phyloP scores from a whole-genome alignment of 768 basidiomycete species.

The Russula lepida region DNA sequence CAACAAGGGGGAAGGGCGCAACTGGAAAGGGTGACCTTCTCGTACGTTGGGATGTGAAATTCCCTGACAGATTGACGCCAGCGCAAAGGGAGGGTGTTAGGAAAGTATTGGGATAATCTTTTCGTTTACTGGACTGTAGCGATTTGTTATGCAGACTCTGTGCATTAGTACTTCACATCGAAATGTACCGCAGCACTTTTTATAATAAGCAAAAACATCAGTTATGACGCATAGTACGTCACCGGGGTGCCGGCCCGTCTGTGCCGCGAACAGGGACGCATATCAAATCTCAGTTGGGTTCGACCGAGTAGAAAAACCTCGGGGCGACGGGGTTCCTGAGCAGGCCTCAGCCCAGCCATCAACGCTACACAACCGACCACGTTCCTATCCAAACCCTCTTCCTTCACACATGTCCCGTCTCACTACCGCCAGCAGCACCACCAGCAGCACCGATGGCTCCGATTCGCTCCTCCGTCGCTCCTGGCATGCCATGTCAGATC shows the following conservation, averaged over 20 bases:
- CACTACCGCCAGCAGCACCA: constrained; percentile 8
- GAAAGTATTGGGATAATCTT: constrained; percentile 46
- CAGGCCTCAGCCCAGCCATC: neutral
- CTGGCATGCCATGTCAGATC: constrained; percentile 51
- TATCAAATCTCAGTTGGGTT: neutral
- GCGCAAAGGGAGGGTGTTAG: constrained; percentile 75
- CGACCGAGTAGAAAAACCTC: neutral
- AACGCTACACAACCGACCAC: neutral
- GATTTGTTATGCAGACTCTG: neutral
- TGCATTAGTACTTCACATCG: neutral
- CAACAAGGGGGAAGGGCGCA: constrained; percentile 67
- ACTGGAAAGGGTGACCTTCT: constrained; percentile 78
- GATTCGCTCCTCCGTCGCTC: constrained; percentile 43
- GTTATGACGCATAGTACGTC: neutral
- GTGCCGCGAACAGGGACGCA: neutral
- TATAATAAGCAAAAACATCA: neutral
- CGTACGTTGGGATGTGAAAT: constrained; percentile 74
- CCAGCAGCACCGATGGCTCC: constrained; percentile 19
- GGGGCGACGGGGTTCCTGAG: neutral
- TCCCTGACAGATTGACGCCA: constrained; percentile 68
- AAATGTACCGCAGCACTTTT: neutral
- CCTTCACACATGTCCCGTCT: neutral
- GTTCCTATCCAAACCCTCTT: neutral
- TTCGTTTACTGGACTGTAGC: neutral
- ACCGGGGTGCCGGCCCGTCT: neutral